Percentiles rank a stretch among this genome's conserved stretches.
phyloP scores from a whole-genome alignment of 176 grass and related monocot species.

The Oryza punctata region DNA sequence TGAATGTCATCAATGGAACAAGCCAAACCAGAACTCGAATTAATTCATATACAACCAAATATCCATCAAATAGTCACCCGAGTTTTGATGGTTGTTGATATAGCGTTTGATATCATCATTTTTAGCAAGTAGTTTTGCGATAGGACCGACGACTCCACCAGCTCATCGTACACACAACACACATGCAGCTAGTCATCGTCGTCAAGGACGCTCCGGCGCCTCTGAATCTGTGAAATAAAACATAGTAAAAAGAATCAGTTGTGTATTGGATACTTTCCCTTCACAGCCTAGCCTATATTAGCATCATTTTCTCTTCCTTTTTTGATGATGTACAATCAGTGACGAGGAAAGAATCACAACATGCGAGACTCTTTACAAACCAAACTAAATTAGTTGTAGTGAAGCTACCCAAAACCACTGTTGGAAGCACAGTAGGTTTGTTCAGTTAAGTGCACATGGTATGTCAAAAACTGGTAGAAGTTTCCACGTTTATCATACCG shows the following conservation, averaged over 20 bases:
- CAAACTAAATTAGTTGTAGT: background rate
- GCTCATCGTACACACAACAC: background rate
- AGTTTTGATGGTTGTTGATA: background rate
- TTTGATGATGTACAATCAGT: background rate
- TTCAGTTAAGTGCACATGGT: background rate
- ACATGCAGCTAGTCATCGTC: slow-evolving; percentile 65
- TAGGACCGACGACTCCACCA: background rate
- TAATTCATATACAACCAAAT: background rate
- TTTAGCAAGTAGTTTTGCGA: background rate
- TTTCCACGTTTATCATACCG: slow-evolving; percentile 48
- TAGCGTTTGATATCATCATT: background rate
- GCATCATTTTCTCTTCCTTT: too few species aligned
- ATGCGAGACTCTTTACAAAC: background rate
- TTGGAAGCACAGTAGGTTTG: background rate
- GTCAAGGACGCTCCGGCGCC: slow-evolving; percentile 79
- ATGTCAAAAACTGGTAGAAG: background rate
- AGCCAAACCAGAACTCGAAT: background rate
- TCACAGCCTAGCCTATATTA: background rate
- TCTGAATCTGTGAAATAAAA: slow-evolving; percentile 64
- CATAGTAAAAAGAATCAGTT: background rate
- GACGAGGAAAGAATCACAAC: background rate
- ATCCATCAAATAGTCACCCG: background rate
- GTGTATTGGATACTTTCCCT: background rate
- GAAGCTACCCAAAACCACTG: background rate
- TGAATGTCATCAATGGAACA: background rate